Base-by-base conservation (phyloP, 2,329 filamentous ascomycete species). In the Phaeosphaeriaceae sp. region DNA sequence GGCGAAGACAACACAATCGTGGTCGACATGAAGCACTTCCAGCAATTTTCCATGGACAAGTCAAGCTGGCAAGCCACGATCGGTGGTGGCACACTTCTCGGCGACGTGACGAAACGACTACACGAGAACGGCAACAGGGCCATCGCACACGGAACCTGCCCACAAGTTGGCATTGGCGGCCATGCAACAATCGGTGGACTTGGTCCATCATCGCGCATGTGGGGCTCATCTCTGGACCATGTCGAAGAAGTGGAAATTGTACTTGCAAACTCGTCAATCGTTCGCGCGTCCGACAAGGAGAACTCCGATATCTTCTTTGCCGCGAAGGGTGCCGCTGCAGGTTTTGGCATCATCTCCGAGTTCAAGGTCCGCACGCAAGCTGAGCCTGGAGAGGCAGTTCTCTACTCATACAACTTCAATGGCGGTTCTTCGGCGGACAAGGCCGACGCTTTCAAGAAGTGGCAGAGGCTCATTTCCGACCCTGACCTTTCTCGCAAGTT, bases 21-120 rank as follows among this genome's bases (percentile, higher is more conserved):
- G 0, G 76, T 86, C n/a, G 82, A 84, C 62, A 68, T 85, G 60
- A 77, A 81, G 59, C 72, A 79, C 51, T 81, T 85, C 66, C 79
- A 82, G 57, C 72, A 78, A 36, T 81, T 85, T 36, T 75, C 73
- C 2, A 71, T 84, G 53, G 76, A 85, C 60, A 66, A 74, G 1
- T 61, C 59, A 6, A 82, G 78, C 3, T 76, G 77, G 58, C 76
- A 81, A 53, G 83, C 82, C 1, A 79, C 76, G 3, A 77, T 84
- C 25, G 80, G 84, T 47, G 79, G 79, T 1, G 85, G 85, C 0
- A 81, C 83, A 0, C 74, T 84, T 0, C 76, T 87, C 58, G 53
- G 78, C 70, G 71, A 78, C 42, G 66, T 78, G 15, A 75, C 71
- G 2, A 69, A 73, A 48, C 65, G 64, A 7, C 65, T 79, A 3